Conservation (phyloP, 2,329 filamentous ascomycete species). For the Coniochaeta pulveracea region DNA sequence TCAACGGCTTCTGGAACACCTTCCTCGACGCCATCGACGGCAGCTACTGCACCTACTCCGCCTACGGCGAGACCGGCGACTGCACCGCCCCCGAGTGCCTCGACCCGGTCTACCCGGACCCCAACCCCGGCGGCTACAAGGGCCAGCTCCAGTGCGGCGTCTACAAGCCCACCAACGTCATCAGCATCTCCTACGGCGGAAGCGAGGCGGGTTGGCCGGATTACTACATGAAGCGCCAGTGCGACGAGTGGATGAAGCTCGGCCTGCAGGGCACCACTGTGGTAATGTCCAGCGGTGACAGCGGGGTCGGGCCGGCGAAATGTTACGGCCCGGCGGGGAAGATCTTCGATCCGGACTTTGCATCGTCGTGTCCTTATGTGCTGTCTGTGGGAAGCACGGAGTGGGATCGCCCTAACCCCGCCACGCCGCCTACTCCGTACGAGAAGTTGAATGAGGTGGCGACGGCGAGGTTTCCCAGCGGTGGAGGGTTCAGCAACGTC, state of each 20-base stretch:
- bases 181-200: constrained; percentile 44
- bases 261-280: constrained; percentile 35
- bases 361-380: constrained; percentile 34
- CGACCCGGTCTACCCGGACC: constrained; percentile 38
- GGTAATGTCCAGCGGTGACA: constrained; percentile 35
- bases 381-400: constrained; percentile 11
- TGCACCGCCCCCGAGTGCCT: constrained; percentile 20
- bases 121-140: constrained; percentile 31
- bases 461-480: constrained; percentile 17
- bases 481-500: constrained; percentile 35
- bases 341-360: constrained; percentile 36
- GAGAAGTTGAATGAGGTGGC: constrained; percentile 12
- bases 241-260: constrained; percentile 40
- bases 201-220: constrained; percentile 40
- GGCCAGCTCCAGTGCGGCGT: constrained; percentile 24
- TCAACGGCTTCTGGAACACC: constrained; percentile 16
- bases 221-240: constrained; percentile 40
- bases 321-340: constrained; percentile 24
- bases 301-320: constrained; percentile 30
- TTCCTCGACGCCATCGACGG: constrained; percentile 38
- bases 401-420: constrained; percentile 6
- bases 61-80: constrained; percentile 35
- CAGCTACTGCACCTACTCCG: constrained; percentile 35
- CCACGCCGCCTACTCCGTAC: constrained; percentile 5
- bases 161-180: constrained; percentile 40